Base-by-base conservation (phyloP, 1,284 basidiomycete genomes). In the Ceratobasidium papillatum region DNA sequence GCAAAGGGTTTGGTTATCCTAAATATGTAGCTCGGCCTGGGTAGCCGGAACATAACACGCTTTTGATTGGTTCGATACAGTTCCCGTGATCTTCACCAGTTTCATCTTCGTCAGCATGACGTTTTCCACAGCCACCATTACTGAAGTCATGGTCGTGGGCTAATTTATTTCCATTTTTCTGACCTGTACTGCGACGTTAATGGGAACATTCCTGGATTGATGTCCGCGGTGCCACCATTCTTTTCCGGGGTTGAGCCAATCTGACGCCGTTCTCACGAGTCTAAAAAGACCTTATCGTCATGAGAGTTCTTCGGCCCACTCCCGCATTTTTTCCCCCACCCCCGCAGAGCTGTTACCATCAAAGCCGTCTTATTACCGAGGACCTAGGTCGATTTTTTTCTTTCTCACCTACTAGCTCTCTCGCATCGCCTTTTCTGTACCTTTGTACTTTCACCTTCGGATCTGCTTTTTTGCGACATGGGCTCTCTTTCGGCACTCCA, bases 251-350 rank as follows among this genome's bases (percentile, higher is more conserved):
- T n/a, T 61, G 58, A 61, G 58, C 36, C 22, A 14, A 43, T 9
- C 9, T 27, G 11, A 17, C n/a, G 30, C 38, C n/a, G 2, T 61
- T 61, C 58, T 43, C 38, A 43, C 38, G 58, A 61, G 58, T n/a
- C 36, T 25, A 61, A 25, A 61, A 43, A 61, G 8, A 17, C 38
- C 36, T 61, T 61, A 43, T 43, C 58, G 58, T 27, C 38, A 61
- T 61, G 38, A 17, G 36, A 61, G 36, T 25, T 22, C 11, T 9
- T 47, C 19, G 3, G 45, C 19, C 22, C 36, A 19, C n/a, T n/a
- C 58, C 38, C 52, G 52, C 11, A 3, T 43, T 11, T 12, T 47
- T 11, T n/a, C 38, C 38, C 38, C n/a, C n/a, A 8, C 38, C 36
- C 22, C 58, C 34, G 58, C 22, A 27, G 43, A 41, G 38, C 11